Evolutionary conservation across 2,329 filamentous ascomycete species (phyloP).

Genomic region (Xylaria sp.): DNA sequence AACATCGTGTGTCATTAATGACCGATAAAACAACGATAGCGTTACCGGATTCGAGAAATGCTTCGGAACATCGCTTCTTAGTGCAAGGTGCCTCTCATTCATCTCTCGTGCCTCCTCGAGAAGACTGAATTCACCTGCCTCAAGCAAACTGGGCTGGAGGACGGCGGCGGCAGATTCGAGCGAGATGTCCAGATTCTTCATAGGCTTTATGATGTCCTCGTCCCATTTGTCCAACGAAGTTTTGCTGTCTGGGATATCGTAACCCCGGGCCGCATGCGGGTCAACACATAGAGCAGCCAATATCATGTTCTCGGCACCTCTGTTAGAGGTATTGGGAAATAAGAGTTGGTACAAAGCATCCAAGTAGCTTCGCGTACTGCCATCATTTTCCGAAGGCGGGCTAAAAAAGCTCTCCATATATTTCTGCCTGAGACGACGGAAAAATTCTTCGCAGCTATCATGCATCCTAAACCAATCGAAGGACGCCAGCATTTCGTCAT

Average conservation of each 20-base stretch:
- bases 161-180: slow-evolving; percentile 2
- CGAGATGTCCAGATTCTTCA: slow-evolving; percentile 2
- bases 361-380: neutral
- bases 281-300: slow-evolving; percentile 13
- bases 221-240: slow-evolving; percentile 5
- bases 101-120: neutral
- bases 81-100: neutral
- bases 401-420: neutral
- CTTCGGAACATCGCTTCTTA: neutral
- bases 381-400: neutral
- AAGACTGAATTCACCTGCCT: neutral
- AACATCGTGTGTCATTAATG: no score
- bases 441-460: slow-evolving; percentile 24
- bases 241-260: neutral
- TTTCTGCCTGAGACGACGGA: slow-evolving; percentile 5
- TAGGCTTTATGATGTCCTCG: neutral
- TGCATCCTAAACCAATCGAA: slow-evolving; percentile 29
- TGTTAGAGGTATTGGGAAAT: neutral
- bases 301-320: slow-evolving; percentile 16
- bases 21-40: no score
- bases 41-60: no score
- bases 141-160: neutral
- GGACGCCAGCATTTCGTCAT: slow-evolving; percentile 1
- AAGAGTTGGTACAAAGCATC: slow-evolving; percentile 23
- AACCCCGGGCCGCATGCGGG: neutral